Evolutionary conservation across 768 basidiomycete species (phyloP).

Genomic region (Lepiota brunneoincarnata): DNA sequence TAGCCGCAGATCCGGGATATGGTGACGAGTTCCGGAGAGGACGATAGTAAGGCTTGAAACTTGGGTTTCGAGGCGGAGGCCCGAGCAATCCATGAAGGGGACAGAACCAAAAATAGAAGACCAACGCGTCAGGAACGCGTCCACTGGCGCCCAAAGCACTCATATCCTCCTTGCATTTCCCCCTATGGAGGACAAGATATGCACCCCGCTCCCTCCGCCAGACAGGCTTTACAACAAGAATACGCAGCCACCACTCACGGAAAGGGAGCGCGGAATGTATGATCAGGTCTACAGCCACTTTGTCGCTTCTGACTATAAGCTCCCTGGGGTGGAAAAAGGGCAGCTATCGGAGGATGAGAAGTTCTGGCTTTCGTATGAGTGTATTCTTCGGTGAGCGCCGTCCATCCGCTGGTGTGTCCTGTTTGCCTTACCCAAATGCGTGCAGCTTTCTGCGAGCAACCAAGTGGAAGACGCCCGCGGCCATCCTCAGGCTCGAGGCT

Average conservation of each 20-base stretch:
- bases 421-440: neutral
- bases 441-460: constrained; percentile 66
- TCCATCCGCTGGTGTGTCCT: neutral
- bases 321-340: constrained; percentile 42
- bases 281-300: constrained; percentile 56
- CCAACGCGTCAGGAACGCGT: no score
- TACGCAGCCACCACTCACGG: constrained; percentile 32
- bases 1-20: no score
- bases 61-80: no score
- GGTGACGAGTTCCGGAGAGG: no score
- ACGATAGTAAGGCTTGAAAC: no score
- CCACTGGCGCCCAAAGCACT: no score
- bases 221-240: constrained; percentile 19
- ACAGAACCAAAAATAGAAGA: no score
- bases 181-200: constrained; percentile 19
- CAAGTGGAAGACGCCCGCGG: constrained; percentile 61
- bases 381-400: constrained; percentile 49
- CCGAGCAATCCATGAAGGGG: no score
- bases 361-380: constrained; percentile 76
- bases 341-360: constrained; percentile 56
- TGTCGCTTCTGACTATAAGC: constrained; percentile 38
- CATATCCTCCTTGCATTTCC: no score
- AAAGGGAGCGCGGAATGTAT: constrained; percentile 42
- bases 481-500: constrained; percentile 33
- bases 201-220: constrained; percentile 28